phyloP scores from a whole-genome alignment of 352 stramenopile species.

The Pythium rishiriense region DNA sequence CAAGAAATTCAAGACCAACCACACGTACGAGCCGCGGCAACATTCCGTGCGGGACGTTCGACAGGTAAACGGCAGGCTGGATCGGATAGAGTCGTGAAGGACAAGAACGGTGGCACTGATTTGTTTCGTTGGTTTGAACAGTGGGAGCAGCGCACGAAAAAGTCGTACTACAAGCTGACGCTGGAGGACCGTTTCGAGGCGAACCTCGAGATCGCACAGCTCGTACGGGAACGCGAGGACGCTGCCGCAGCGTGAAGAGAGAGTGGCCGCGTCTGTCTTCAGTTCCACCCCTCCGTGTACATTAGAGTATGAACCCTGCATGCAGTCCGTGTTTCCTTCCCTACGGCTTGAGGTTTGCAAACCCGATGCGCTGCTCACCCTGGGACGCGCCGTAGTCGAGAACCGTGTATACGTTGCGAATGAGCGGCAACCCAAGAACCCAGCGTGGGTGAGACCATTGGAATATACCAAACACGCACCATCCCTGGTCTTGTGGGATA shows the following conservation, averaged over 20 bases:
- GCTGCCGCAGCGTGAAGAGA: not conserved
- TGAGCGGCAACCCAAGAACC: slow-evolving; percentile 7
- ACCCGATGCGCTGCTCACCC: slow-evolving; percentile 6
- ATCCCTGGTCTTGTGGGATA: not conserved
- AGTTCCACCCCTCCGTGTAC: too few relatives aligned
- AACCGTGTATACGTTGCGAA: slow-evolving; percentile 17
- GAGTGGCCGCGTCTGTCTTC: not conserved
- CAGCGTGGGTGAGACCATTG: not conserved
- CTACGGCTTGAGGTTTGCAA: slow-evolving; percentile 5
- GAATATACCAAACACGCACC: not conserved
- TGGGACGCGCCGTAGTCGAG: slow-evolving; percentile 12
- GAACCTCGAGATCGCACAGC: slow-evolving; percentile 67
- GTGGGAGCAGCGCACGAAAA: slow-evolving; percentile 70
- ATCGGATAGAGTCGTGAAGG: not conserved
- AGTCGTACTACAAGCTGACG: slow-evolving; percentile 73
- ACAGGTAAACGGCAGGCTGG: slow-evolving; percentile 42
- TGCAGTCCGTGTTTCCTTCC: too few relatives aligned
- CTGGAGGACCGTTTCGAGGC: slow-evolving; percentile 54
- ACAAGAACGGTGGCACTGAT: not conserved
- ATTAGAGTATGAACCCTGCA: too few relatives aligned
- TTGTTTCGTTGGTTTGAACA: slow-evolving; percentile 20
- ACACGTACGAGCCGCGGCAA: slow-evolving; percentile 78
- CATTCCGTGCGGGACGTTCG: slow-evolving; percentile 78
- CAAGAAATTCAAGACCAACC: slow-evolving; percentile 70
- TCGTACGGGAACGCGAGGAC: slow-evolving; percentile 37